Percentiles rank a stretch among this genome's conserved stretches.
Evolutionary conservation across 768 basidiomycete genomes (phyloP).

Genomic region (Pisolithus tinctorius): DNA sequence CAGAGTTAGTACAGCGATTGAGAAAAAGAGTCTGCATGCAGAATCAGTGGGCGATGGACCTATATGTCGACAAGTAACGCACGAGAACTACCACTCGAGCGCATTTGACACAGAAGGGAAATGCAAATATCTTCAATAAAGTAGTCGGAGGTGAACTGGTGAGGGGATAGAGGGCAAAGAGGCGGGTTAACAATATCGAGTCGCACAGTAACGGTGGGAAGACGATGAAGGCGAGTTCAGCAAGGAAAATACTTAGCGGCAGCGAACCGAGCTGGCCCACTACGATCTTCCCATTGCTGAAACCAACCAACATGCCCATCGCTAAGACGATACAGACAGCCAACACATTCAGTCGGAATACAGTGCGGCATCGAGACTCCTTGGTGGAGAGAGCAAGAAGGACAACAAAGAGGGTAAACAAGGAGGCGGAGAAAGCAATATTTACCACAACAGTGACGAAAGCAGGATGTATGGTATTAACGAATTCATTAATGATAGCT

Average conservation of each 20-base stretch:
- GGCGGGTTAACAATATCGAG: too few species aligned
- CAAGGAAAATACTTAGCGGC: too few species aligned
- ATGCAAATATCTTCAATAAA: too few species aligned
- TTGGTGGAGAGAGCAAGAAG: conserved; percentile 16
- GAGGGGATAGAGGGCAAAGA: too few species aligned
- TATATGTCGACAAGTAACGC: neutral
- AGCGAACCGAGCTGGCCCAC: neutral
- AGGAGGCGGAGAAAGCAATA: conserved; percentile 21
- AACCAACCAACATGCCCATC: conserved; percentile 21
- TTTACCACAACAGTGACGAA: conserved; percentile 19
- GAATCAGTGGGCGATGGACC: neutral
- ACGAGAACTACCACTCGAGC: neutral
- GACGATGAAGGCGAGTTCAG: too few species aligned
- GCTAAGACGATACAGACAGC: conserved; percentile 18
- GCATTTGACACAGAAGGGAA: too few species aligned
- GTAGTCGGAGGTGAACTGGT: too few species aligned
- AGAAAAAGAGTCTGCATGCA: neutral
- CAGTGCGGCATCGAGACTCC: conserved; percentile 14
- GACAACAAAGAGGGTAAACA: conserved; percentile 29
- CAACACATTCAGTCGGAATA: conserved; percentile 30
- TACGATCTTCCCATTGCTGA: conserved; percentile 7
- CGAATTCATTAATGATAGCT: neutral
- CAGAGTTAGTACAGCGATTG: neutral
- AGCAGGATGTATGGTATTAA: conserved; percentile 15
- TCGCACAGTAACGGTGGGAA: too few species aligned